Evolutionary conservation across 495 filamentous ascomycete genomes (phyloP).

Genomic region (Xylaria venustula): DNA sequence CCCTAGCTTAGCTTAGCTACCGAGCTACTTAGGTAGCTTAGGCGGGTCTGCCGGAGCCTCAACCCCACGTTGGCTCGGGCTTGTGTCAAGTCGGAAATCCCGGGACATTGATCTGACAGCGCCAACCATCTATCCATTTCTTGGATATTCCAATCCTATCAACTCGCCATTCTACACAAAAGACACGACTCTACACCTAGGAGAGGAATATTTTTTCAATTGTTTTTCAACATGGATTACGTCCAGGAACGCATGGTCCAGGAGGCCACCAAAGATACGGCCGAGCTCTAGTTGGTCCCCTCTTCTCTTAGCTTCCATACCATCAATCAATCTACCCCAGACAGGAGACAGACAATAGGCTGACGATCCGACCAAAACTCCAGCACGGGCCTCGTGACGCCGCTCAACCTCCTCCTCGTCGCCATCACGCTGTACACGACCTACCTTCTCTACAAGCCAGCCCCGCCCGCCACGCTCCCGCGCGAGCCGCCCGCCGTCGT

Average conservation of each 20-base stretch:
- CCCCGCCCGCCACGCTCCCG: conserved; percentile 54
- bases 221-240: conserved; percentile 47
- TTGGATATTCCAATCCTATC: not conserved
- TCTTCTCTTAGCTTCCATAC: not conserved
- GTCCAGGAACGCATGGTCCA: conserved; percentile 54
- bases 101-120: not conserved
- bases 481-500: conserved; percentile 72
- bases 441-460: conserved; percentile 66
- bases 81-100: not conserved
- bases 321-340: no score
- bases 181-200: not conserved
- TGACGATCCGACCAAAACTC: conserved; percentile 15
- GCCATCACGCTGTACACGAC: conserved; percentile 66
- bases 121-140: no score
- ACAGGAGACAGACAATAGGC: no score
- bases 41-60: no score
- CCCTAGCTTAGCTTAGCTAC: no score
- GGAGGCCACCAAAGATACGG: conserved; percentile 36
- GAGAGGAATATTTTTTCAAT: not conserved
- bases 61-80: not conserved
- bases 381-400: conserved; percentile 65
- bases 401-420: conserved; percentile 76
- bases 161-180: no score
- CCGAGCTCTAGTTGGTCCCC: conserved; percentile 26
- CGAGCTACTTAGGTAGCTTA: no score